These are phyloP conservation scores for Leersia perrieri DNA, from an alignment of 176 grass and related monocot genomes.

Conservation along the genomic window DNA sequence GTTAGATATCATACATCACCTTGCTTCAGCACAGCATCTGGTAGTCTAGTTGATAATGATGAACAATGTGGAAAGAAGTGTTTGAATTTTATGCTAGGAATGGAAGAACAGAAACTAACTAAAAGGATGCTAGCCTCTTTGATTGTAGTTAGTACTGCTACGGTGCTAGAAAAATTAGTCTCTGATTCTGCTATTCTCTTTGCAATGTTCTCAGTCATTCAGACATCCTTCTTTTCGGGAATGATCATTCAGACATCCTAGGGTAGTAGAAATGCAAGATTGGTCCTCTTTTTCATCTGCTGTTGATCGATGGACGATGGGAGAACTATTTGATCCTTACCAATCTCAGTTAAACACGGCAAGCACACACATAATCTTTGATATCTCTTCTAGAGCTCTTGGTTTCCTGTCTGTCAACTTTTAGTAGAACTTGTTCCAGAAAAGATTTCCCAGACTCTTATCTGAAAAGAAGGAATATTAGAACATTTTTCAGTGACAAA, in stretches of 20 bases:
- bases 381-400: neutral
- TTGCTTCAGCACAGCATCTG: neutral
- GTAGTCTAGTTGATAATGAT: neutral
- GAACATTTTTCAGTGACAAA: neutral
- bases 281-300: neutral
- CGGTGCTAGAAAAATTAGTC: neutral
- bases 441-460: constrained; percentile 18
- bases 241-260: constrained; percentile 1
- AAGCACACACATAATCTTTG: constrained; percentile 26
- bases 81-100: neutral
- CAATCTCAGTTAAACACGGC: constrained; percentile 32
- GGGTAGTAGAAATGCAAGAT: neutral
- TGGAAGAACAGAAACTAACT: neutral
- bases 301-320: neutral
- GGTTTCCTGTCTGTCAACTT: constrained; percentile 6
- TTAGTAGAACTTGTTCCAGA: constrained; percentile 8
- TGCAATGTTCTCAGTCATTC: constrained; percentile 2
- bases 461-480: constrained; percentile 22
- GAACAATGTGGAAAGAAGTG: neutral
- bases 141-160: neutral
- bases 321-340: constrained; percentile 35
- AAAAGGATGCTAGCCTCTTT: neutral
- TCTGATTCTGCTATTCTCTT: constrained; percentile 22
- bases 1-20: neutral
- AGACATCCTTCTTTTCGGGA: no score